Base-by-base conservation (phyloP, 495 filamentous ascomycete species). In the Talaromyces thailandensis region DNA sequence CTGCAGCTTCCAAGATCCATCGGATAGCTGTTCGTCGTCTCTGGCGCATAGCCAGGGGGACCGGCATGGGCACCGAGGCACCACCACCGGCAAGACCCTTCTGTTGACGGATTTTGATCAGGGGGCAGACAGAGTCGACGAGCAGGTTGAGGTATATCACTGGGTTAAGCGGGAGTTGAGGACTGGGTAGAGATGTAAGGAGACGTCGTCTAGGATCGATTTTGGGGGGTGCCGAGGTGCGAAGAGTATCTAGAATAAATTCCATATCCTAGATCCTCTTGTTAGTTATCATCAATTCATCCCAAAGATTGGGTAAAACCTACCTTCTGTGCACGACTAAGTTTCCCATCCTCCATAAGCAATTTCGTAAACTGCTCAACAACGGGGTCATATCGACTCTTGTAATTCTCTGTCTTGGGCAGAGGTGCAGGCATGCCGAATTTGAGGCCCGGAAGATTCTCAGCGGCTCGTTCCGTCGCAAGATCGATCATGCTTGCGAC, bases 111-210 rank as follows among this genome's bases (percentile, higher is more conserved):
- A 98, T 84, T 29, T 87, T 88, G 67, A 98, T 75, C 24, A 98
- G 79, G 23, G 94, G 94, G 12, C 92, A 91, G n/a, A 98, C 88
- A 11, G 91, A 96, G 80, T 98, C 94, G 70, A 98, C 87, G n/a
- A 93, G 91, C 40, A 93, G 75, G 0, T 86, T 89, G 43, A 96
- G 84, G 75, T 92, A 92, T 51, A 84, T 78, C 31, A 92, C 77
- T 9, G 92, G 87, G 75, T 95, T 84, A 21, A 90, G 79, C 7
- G 90, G 88, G 31, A 96, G 83, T 57, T 93, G 87, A 8, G 81
- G 72, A 24, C 88, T 79, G 0, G 91, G 86, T 2, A 92, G 91
- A 14, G 84, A 75, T 0, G 88, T 85, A 59, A 96, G 73, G 18
- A 98, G 82, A 23, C 88, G 89, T 14, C 83, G 83, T 24, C 76